Evolutionary conservation across 306 rosid species (phyloP), one percentile per base, ranked within the genome.

Genomic region (Glycine latifolia): DNA sequence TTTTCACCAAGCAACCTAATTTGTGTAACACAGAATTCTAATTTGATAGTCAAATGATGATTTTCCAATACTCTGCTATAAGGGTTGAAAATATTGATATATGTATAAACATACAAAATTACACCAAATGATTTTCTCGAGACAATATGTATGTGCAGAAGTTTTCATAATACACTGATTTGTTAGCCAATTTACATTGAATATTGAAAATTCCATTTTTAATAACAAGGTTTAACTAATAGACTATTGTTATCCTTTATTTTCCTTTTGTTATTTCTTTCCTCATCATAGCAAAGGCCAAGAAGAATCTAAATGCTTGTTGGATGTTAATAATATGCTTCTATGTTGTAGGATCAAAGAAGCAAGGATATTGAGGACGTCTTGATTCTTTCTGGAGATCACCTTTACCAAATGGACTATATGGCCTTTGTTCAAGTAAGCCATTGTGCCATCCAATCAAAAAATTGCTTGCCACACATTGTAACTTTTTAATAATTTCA

Each of bases 331-430:
- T 5, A 76, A 56, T 4, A 33, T 63, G 61, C n/a, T 78, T 79
- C 49, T 14, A 62, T 83, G 74, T 43, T 67, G 69, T 85, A 95
- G 99, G 97, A 89, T 76, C 88, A 90, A 0, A 90, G 98, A 85
- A 91, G 97, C 71, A 95, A 88, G 89, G 80, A 86, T 6, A 90
- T 93, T 84, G 98, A 93, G 83, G 98, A 95, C 87, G 99, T 93
- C 17, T 79, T 95, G 82, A 86, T 95, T 84, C 96, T 95, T 67
- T 93, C 95, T 0, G 98, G 99, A 79, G 98, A 95, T 85, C 99
- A 95, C 81, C 89, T 95, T 17, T 95, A 93, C 82, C 80, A 94
- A 66, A 95, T 95, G 98, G 97, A 95, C 84, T 93, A 95, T 52
- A 91, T 89, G 97, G 97, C 93, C 85, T 95, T 89, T 71, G 92